Evolutionary conservation across 2,329 filamentous ascomycete species (phyloP), one percentile per base, ranked within the genome.

Genomic region (Sclerotiophoma versabilis): DNA sequence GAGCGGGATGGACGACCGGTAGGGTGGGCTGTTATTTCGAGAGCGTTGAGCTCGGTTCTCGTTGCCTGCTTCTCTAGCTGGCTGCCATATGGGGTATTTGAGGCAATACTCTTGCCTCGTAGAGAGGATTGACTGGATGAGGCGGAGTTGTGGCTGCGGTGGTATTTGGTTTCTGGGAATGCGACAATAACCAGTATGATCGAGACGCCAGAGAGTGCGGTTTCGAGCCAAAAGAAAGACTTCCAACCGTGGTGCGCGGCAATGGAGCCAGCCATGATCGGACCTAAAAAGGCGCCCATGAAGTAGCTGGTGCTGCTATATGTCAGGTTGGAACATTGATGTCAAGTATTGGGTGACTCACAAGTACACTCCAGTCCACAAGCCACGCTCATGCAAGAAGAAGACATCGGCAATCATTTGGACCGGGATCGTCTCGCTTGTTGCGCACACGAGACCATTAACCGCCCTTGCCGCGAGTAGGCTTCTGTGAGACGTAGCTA

Each of bases 221-320:
- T 70, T 3, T 76, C 75, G 4, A 80, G 71, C 77, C 78, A 80
- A 69, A 79, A 80, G 64, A 80, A 80, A 11, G 73, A 77, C 41
- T 76, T 63, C 78, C 78, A 80, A 34, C 77, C 76, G 52, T 79
- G 69, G 17, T 74, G 66, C 10, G 68, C 70, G 17, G 72, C 75
- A 27, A 80, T 79, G 32, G 69, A 68, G 5, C 77, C 77, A 19
- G 73, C 69, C 71, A 80, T 78, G 48, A 79, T 75, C 1, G 77
- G 76, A 3, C 77, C 77, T 1, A 79, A 63, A 57, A 79, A 79
- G 6, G 76, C 70, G 9, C 77, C 76, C 20, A 73, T 68, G 62
- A 77, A 78, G 63, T 76, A 78, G 20, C 74, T 70, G 8, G 72
- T 76, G 56, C 74, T 76, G 50, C 14, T 14, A 10, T 9, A n/a